Evolutionary conservation across 2,329 filamentous ascomycete species (phyloP).

Genomic region (Phaeoacremonium minimum): DNA sequence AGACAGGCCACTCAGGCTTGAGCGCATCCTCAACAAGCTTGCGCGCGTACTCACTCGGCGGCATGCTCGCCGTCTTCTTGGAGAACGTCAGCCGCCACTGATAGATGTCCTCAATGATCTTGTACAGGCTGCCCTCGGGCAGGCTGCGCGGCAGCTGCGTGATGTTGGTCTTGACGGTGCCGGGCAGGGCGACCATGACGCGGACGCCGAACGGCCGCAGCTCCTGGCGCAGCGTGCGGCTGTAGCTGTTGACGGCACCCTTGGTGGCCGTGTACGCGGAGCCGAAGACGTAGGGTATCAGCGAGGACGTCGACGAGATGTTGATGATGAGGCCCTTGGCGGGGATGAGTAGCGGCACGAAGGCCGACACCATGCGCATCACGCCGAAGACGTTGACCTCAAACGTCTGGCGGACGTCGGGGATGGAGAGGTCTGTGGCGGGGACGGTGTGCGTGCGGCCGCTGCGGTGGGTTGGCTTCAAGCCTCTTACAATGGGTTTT

Average conservation of each 20-base stretch:
- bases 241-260: constrained; percentile 48
- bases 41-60: constrained; percentile 4
- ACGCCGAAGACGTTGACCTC: constrained; percentile 55
- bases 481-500: not conserved
- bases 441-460: constrained; percentile 10
- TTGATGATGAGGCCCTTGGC: constrained; percentile 50
- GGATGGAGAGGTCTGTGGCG: constrained; percentile 32
- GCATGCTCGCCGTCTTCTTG: constrained; percentile 3
- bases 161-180: constrained; percentile 48
- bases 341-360: constrained; percentile 43
- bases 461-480: not conserved
- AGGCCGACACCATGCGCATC: constrained; percentile 51
- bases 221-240: constrained; percentile 48
- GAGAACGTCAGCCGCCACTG: constrained; percentile 10
- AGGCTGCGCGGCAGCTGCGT: constrained; percentile 35
- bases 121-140: constrained; percentile 41
- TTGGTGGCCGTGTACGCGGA: constrained; percentile 52
- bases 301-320: constrained; percentile 46
- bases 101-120: constrained; percentile 23
- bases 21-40: constrained; percentile 5
- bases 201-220: constrained; percentile 49
- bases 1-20: constrained; percentile 7
- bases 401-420: constrained; percentile 48
- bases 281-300: constrained; percentile 49
- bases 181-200: constrained; percentile 53